These are phyloP conservation scores for Melampsora americana DNA, from an alignment of 1,284 basidiomycete genomes.

Conservation along the genomic window DNA sequence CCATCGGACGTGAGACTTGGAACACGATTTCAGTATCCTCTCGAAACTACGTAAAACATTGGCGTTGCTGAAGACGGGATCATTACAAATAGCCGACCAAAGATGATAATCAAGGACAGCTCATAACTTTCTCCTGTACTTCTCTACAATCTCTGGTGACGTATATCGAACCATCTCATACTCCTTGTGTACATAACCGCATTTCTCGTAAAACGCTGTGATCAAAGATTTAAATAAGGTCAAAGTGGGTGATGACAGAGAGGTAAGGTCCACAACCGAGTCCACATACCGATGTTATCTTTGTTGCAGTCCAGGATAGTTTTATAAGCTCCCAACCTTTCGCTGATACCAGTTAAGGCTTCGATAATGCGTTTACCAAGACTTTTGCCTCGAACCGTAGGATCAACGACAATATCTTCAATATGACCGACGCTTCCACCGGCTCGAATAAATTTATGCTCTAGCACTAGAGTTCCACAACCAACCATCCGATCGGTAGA, in stretches of 20 bases:
- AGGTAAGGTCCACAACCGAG: neutral
- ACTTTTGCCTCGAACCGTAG: slow-evolving; percentile 51
- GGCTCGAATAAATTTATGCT: slow-evolving; percentile 53
- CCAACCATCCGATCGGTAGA: slow-evolving; percentile 51
- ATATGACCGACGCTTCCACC: slow-evolving; percentile 52
- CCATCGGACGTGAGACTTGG: too few relatives aligned
- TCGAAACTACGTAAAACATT: too few relatives aligned
- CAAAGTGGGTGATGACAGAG: too few relatives aligned
- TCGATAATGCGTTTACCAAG: slow-evolving; percentile 53
- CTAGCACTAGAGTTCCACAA: slow-evolving; percentile 53
- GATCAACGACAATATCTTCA: slow-evolving; percentile 54
- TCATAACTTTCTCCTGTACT: slow-evolving; percentile 5
- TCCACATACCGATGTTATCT: slow-evolving; percentile 50
- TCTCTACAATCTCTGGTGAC: slow-evolving; percentile 20
- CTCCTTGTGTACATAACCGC: slow-evolving; percentile 42
- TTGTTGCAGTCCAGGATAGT: slow-evolving; percentile 53
- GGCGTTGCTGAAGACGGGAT: too few relatives aligned
- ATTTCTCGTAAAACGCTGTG: slow-evolving; percentile 42
- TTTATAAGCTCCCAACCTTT: slow-evolving; percentile 53
- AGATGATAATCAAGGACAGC: neutral
- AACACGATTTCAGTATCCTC: too few relatives aligned
- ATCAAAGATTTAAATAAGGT: neutral
- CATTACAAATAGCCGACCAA: neutral
- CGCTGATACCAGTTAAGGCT: slow-evolving; percentile 50
- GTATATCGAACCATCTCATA: slow-evolving; percentile 44